A percentile compares a stretch with the other conserved stretches of the same genome.
Evolutionary conservation across 441 rosid genomes (phyloP).

Genomic region (Jatropha podagrica): DNA sequence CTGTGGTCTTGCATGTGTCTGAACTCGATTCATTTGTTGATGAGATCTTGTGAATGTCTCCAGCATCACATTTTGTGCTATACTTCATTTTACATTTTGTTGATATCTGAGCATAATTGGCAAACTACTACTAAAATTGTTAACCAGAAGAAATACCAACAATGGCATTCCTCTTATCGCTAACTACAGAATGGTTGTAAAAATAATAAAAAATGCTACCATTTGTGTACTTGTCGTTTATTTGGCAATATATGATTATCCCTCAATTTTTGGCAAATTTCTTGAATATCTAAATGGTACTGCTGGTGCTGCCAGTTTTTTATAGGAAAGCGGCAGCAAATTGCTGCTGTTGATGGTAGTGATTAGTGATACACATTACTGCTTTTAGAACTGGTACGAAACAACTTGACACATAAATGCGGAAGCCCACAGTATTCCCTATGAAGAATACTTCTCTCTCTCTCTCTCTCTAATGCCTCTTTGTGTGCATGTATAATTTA

Average conservation of each 20-base stretch:
- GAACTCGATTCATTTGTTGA: not conserved
- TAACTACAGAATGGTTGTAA: too few species aligned
- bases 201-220: too few species aligned
- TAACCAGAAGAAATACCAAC: not conserved
- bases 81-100: not conserved
- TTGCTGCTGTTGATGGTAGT: not conserved
- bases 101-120: not conserved
- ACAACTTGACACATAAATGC: not conserved
- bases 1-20: not conserved
- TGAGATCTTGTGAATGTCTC: not conserved
- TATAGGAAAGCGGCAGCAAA: not conserved
- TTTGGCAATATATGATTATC: not conserved
- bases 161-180: not conserved
- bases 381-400: not conserved
- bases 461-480: not conserved
- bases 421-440: not conserved
- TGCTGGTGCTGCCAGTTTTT: not conserved
- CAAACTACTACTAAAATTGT: not conserved
- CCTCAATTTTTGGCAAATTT: not conserved
- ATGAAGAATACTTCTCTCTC: not conserved
- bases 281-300: too few species aligned
- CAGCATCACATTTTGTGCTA: not conserved
- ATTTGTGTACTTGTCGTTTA: not conserved
- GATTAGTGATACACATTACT: not conserved
- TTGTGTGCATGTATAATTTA: not conserved